A percentile compares a stretch with the other conserved stretches of the same genome.
Evolutionary conservation across 495 filamentous ascomycete species (phyloP).

Genomic region (Aspergillus steynii): DNA sequence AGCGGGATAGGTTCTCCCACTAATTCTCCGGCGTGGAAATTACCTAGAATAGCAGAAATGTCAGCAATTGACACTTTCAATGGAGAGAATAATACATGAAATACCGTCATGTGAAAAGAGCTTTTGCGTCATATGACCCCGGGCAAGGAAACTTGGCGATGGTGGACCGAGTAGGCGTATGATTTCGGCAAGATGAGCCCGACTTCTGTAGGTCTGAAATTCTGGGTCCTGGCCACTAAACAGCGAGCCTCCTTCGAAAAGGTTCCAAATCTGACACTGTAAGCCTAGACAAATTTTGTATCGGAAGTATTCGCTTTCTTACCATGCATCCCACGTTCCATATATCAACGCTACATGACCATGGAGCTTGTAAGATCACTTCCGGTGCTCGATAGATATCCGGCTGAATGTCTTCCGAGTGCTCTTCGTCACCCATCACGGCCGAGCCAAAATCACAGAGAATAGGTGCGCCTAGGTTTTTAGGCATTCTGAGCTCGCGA

Average conservation of each 20-base stretch:
- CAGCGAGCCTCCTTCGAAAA: conserved; percentile 29
- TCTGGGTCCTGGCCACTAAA: conserved; percentile 28
- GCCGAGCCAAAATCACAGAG: conserved; percentile 37
- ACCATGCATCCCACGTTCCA: conserved; percentile 49
- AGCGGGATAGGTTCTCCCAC: conserved; percentile 26
- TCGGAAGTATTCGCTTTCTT: conserved; percentile 8
- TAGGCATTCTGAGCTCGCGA: conserved; percentile 24
- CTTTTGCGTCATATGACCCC: conserved; percentile 20
- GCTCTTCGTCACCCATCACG: conserved; percentile 12
- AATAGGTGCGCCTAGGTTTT: conserved; percentile 20
- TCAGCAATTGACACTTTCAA: not conserved
- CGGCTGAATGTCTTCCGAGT: conserved; percentile 34
- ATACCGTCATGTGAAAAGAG: conserved; percentile 23
- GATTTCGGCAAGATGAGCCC: conserved; percentile 46
- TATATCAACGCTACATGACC: conserved; percentile 44
- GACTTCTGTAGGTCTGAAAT: conserved; percentile 31
- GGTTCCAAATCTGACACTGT: conserved; percentile 30
- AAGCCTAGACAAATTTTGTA: conserved; percentile 2
- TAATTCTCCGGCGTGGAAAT: conserved; percentile 13
- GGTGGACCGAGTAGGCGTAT: conserved; percentile 44
- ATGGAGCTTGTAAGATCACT: conserved; percentile 38
- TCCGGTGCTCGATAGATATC: conserved; percentile 45
- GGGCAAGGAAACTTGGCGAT: conserved; percentile 32
- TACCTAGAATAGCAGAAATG: conserved; percentile 14
- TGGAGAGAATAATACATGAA: not conserved